These are phyloP conservation scores for Trichophyton verrucosum DNA, from an alignment of 2,329 filamentous ascomycete genomes.

Conservation along the genomic window DNA sequence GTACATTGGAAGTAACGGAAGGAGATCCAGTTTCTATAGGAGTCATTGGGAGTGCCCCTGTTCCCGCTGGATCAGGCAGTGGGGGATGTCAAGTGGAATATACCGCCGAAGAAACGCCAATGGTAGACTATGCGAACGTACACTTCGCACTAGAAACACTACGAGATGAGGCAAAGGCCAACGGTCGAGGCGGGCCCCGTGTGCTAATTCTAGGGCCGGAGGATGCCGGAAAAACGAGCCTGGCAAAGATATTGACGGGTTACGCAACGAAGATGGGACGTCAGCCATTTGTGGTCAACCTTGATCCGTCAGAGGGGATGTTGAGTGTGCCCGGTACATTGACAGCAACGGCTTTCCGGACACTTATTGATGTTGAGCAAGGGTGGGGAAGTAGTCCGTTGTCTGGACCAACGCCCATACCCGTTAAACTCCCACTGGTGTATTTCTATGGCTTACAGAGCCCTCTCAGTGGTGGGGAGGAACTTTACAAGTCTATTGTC, in stretches of 20 bases:
- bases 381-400: slow-evolving; percentile 86
- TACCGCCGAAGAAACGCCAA: slow-evolving; percentile 65
- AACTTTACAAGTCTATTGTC: slow-evolving; percentile 60
- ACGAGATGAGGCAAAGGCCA: slow-evolving; percentile 48
- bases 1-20: slow-evolving; percentile 64
- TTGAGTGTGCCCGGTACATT: slow-evolving; percentile 67
- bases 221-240: slow-evolving; percentile 69
- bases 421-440: slow-evolving; percentile 82
- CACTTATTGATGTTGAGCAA: slow-evolving; percentile 75
- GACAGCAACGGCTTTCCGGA: slow-evolving; percentile 74
- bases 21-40: slow-evolving; percentile 34
- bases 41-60: slow-evolving; percentile 8
- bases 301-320: slow-evolving; percentile 71
- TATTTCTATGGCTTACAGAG: slow-evolving; percentile 72
- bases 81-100: slow-evolving; percentile 58
- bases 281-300: slow-evolving; percentile 71
- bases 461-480: slow-evolving; percentile 56
- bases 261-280: slow-evolving; percentile 64
- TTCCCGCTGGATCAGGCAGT: slow-evolving; percentile 27
- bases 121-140: slow-evolving; percentile 68
- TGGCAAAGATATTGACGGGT: slow-evolving; percentile 63
- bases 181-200: slow-evolving; percentile 53
- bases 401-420: slow-evolving; percentile 74
- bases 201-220: slow-evolving; percentile 71
- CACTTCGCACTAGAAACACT: slow-evolving; percentile 74